These are phyloP conservation scores for Solanum chiquidenum DNA, from an alignment of 257 asterid genomes.

Conservation along the genomic window DNA sequence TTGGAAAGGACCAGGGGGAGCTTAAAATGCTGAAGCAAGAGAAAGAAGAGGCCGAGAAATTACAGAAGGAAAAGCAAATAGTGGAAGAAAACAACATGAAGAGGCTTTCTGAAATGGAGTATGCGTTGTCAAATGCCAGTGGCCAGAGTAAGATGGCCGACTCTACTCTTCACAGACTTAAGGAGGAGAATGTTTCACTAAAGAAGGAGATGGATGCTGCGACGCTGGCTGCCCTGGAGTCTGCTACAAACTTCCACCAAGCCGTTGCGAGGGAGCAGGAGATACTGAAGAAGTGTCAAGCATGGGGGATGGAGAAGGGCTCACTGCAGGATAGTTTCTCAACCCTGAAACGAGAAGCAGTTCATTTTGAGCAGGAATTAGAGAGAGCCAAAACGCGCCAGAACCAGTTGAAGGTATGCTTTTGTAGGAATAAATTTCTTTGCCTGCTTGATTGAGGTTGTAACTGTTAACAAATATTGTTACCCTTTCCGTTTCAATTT, in stretches of 20 bases:
- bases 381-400: slow-evolving; percentile 26
- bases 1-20: slow-evolving; percentile 42
- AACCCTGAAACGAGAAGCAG: slow-evolving; percentile 5
- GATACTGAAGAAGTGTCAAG: slow-evolving; percentile 23
- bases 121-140: slow-evolving; percentile 28
- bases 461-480: not conserved
- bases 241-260: slow-evolving; percentile 24
- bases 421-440: not conserved
- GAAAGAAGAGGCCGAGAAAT: slow-evolving; percentile 38
- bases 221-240: slow-evolving; percentile 2
- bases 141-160: slow-evolving; percentile 33
- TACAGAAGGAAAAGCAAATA: slow-evolving; percentile 39
- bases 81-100: slow-evolving; percentile 37
- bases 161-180: slow-evolving; percentile 20
- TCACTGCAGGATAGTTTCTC: slow-evolving; percentile 15
- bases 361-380: slow-evolving; percentile 10
- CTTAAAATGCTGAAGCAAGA: slow-evolving; percentile 49
- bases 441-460: not conserved
- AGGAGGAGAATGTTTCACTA: slow-evolving; percentile 27
- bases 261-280: slow-evolving; percentile 36
- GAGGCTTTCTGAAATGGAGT: slow-evolving; percentile 45
- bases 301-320: slow-evolving; percentile 28
- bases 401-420: slow-evolving; percentile 40
- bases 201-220: slow-evolving; percentile 34
- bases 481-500: not conserved